phyloP scores from a whole-genome alignment of 2,329 filamentous ascomycete species.

The Talaromyces rugulosus region DNA sequence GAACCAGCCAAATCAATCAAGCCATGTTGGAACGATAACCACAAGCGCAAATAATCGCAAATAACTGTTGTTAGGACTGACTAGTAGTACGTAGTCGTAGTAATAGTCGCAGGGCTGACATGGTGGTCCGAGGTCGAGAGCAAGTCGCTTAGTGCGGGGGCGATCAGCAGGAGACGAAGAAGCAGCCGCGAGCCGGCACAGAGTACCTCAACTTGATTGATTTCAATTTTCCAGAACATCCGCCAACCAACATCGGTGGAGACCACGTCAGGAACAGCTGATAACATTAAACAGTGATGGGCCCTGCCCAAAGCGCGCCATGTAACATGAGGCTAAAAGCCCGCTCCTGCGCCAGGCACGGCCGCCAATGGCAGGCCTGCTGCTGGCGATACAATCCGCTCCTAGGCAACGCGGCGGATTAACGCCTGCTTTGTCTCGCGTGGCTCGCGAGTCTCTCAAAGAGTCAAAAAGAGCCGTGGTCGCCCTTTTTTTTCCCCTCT shows the following conservation, averaged over 20 bases:
- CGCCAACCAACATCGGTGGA: not conserved
- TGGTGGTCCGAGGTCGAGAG: not conserved
- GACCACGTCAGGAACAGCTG: not conserved
- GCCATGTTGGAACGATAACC: not conserved
- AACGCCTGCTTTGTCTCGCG: not conserved
- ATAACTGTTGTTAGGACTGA: not conserved
- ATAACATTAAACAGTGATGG: not conserved
- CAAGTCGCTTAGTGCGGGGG: not conserved
- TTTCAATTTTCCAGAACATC: too few species aligned
- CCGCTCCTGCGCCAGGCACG: not conserved
- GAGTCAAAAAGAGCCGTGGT: not conserved
- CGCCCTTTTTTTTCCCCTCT: not conserved
- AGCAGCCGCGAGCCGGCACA: not conserved
- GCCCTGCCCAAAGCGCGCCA: not conserved
- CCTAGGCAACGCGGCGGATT: not conserved
- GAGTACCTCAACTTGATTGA: too few species aligned
- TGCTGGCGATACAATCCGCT: not conserved
- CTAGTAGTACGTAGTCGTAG: not conserved
- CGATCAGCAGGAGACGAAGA: not conserved
- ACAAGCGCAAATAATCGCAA: not conserved
- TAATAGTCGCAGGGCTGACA: not conserved
- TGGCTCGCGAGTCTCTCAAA: not conserved
- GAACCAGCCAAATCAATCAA: not conserved
- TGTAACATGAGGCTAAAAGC: not conserved
- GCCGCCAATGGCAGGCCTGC: too few species aligned